These are phyloP conservation scores for Phellinidium pouzarii DNA, from an alignment of 1,284 basidiomycete species.

Conservation along the genomic window DNA sequence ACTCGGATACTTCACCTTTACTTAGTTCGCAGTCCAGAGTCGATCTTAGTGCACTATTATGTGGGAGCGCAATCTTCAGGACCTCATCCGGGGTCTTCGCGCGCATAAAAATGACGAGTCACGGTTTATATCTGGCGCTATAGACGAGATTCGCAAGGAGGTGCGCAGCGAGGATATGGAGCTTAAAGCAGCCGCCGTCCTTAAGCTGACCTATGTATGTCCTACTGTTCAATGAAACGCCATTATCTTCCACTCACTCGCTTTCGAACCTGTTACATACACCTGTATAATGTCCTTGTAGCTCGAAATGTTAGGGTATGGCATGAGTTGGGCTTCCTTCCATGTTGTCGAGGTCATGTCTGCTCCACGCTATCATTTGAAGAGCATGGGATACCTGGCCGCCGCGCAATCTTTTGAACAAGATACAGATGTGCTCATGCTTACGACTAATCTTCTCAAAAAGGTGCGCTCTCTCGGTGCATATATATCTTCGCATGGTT, in stretches of 20 bases:
- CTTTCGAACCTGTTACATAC: too few species aligned
- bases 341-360: conserved; percentile 99
- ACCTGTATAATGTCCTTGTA: conserved; percentile 27
- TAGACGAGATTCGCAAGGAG: conserved; percentile 87
- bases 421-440: conserved; percentile 95
- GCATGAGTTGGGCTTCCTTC: conserved; percentile 88
- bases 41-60: too few species aligned
- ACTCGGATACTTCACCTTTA: too few species aligned
- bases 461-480: conserved; percentile 57
- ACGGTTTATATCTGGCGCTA: conserved; percentile 74
- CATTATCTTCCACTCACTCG: background rate
- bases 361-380: conserved; percentile 83
- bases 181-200: conserved; percentile 88
- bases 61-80: conserved; percentile 92
- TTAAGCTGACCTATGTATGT: conserved; percentile 96
- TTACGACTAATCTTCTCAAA: conserved; percentile 96
- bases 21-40: too few species aligned
- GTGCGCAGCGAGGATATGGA: conserved; percentile 94
- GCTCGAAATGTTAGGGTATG: conserved; percentile 92
- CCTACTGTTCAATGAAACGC: background rate
- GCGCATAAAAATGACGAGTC: conserved; percentile 80
- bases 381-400: conserved; percentile 93
- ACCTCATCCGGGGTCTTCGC: conserved; percentile 85
- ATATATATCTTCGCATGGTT: background rate
- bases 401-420: conserved; percentile 89